phyloP scores from a whole-genome alignment of 176 grass and related monocot genomes.

The Leersia perrieri region DNA sequence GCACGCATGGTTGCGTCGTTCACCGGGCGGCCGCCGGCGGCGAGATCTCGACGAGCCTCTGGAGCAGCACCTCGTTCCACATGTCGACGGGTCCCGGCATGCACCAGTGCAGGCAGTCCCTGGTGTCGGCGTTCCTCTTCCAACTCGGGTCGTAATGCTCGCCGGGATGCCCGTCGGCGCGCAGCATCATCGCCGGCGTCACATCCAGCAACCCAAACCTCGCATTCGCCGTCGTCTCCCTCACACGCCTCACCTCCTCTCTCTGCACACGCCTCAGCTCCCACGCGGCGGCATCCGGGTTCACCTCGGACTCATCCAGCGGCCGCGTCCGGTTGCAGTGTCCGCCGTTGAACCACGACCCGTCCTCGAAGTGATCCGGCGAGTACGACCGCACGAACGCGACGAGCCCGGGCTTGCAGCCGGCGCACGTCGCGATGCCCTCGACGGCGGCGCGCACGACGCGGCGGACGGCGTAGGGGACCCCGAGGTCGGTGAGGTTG shows the following conservation, averaged over 20 bases:
- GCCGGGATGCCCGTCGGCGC: slow-evolving; percentile 78
- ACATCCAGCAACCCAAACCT: slow-evolving; percentile 65
- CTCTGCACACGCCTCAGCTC: slow-evolving; percentile 53
- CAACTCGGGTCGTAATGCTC: slow-evolving; percentile 47
- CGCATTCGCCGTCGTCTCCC: not conserved
- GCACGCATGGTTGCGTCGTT: not conserved
- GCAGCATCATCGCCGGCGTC: slow-evolving; percentile 88
- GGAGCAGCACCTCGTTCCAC: slow-evolving; percentile 69
- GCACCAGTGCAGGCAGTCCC: slow-evolving; percentile 85
- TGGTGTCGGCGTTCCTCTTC: slow-evolving; percentile 51
- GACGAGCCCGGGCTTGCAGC: slow-evolving; percentile 29
- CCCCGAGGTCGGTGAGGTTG: slow-evolving; percentile 16
- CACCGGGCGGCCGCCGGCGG: not conserved
- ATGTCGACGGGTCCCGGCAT: slow-evolving; percentile 72
- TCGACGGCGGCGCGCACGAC: slow-evolving; percentile 38
- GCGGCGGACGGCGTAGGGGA: slow-evolving; percentile 37
- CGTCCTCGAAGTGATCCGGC: slow-evolving; percentile 64
- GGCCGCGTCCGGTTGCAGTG: slow-evolving; percentile 59
- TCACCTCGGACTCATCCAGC: slow-evolving; percentile 32
- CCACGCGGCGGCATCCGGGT: slow-evolving; percentile 22
- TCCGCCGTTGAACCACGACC: slow-evolving; percentile 60
- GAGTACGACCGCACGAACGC: slow-evolving; percentile 56
- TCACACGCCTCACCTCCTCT: slow-evolving; percentile 51
- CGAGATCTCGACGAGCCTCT: not conserved
- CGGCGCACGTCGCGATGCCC: slow-evolving; percentile 28